phyloP scores from a whole-genome alignment of 352 stramenopile genomes.

The Blastocystis sp. region DNA sequence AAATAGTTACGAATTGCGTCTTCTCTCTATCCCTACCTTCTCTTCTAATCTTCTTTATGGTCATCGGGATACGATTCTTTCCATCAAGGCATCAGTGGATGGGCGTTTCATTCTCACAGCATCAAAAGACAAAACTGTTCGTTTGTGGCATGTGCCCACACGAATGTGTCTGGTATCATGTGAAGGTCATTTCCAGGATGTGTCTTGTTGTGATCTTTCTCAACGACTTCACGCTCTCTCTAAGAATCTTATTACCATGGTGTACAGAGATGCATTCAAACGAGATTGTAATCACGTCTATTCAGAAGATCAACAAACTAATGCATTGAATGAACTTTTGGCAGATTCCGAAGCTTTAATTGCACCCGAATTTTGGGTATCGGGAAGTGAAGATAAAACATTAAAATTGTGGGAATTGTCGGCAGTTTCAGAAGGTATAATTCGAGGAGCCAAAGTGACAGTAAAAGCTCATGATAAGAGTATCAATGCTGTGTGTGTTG shows the following conservation, averaged over 20 bases:
- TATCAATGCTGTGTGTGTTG: slow-evolving; percentile 89
- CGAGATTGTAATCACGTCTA: slow-evolving; percentile 35
- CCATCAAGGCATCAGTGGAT: slow-evolving; percentile 84
- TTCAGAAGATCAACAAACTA: neutral
- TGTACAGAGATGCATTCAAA: slow-evolving; percentile 35
- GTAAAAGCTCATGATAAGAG: slow-evolving; percentile 90
- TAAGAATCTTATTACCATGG: slow-evolving; percentile 64
- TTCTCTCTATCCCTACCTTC: slow-evolving; percentile 85
- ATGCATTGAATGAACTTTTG: slow-evolving; percentile 68
- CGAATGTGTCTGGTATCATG: slow-evolving; percentile 82
- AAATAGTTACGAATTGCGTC: slow-evolving; percentile 88
- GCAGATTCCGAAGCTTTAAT: slow-evolving; percentile 73
- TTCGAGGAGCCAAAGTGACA: slow-evolving; percentile 75
- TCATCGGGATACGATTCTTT: slow-evolving; percentile 94
- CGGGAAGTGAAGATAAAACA: slow-evolving; percentile 91
- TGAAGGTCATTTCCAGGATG: slow-evolving; percentile 87
- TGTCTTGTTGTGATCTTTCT: slow-evolving; percentile 86
- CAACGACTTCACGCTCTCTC: slow-evolving; percentile 78
- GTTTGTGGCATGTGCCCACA: slow-evolving; percentile 82
- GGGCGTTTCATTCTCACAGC: slow-evolving; percentile 85
- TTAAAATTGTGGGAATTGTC: slow-evolving; percentile 92
- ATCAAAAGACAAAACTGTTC: slow-evolving; percentile 87
- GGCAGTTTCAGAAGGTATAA: slow-evolving; percentile 73
- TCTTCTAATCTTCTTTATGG: slow-evolving; percentile 89
- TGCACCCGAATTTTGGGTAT: slow-evolving; percentile 87